Evolutionary conservation across 495 filamentous ascomycete genomes (phyloP), one percentile per base, ranked within the genome.

Genomic region (Mytilinidion resinicola): DNA sequence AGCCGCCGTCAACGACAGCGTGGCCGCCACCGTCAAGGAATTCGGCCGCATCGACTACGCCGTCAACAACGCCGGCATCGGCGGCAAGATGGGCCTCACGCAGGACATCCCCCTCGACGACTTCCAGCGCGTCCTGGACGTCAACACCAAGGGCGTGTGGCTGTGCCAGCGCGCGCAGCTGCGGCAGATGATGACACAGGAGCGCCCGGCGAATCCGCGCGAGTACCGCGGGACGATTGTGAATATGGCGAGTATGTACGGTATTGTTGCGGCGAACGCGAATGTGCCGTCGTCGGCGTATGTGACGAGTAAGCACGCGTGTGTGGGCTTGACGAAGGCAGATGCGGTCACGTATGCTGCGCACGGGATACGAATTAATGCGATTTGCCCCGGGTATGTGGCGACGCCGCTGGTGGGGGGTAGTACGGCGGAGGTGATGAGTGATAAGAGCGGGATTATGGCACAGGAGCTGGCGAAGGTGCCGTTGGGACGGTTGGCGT

Each of bases 91-190:
- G 0, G 57, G 56, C 0, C 53, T 64, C 0, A 75, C 76, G 4
- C 63, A 71, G 30, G 60, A 75, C 14, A 66, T 70, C 46, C 50
- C 61, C 12, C 55, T 73, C 38, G 65, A 59, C 2, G 71, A 76
- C n/a, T 79, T 74, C 69, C 60, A 69, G 47, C 69, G 69, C 36
- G 73, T 79, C 1, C 64, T 77, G 7, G 66, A 64, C 44, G 64
- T 81, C 34, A 80, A 81, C 49, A 66, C 77, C 53, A 77, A 70
- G 1, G 79, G 77, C 0, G 72, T 78, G 5, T 76, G 73, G 69
- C 61, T 79, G 4, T 76, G 77, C 48, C 74, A 78, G 57, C 71
- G 73, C 49, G 74, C 72, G 9, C 59, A 79, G 51, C 71, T 80
- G 47, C 68, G 67, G 51, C 74, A 78, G 63, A 80, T 82, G 77